Base-by-base conservation (phyloP, 106 monocot species). In the Apostasia shenzhenica region DNA sequence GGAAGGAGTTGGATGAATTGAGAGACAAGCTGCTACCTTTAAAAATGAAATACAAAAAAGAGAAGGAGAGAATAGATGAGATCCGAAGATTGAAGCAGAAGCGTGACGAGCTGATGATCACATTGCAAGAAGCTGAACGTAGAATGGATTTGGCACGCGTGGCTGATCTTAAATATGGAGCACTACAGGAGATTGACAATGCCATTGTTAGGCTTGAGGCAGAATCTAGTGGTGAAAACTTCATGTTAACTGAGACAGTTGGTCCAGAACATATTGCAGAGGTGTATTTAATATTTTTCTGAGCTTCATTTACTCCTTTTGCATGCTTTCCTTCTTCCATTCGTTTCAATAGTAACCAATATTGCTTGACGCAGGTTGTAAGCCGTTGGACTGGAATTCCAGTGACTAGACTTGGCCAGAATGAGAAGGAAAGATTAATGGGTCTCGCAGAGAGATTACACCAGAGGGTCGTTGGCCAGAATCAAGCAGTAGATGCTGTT, bases 251-350 rank as follows among this genome's bases (percentile, higher is more conserved):
- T 1, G 95, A 92, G 67, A 89, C 80, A 0, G 89, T 95, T 45
- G 88, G 95, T 3, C 91, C 91, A 1, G 95, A 95, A 0, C 91
- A 91, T n/a, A 95, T 95, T 53, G 86, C 91, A 70, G 95, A 95
- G 89, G 93, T 88, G 77, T 45, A 71, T 39, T 26, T 26, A 26
- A 26, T 26, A 26, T 26, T 26, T 26, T 26, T 26, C 26, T 26
- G 26, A 26, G 26, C 26, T 26, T 26, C 26, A 26, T 26, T 26
- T 26, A 26, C 26, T 26, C 26, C 26, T 26, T 26, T 26, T 26
- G 26, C 26, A 26, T 26, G 26, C 26, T 26, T 26, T 26, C 26
- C 26, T 26, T 26, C 26, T 26, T 26, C 26, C 26, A 26, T 26
- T 26, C 0, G 26, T 26, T 26, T 26, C 26, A 26, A 26, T 26